Base-by-base conservation (phyloP, 176 grass and related monocot genomes). In the Carex myosuroides region DNA sequence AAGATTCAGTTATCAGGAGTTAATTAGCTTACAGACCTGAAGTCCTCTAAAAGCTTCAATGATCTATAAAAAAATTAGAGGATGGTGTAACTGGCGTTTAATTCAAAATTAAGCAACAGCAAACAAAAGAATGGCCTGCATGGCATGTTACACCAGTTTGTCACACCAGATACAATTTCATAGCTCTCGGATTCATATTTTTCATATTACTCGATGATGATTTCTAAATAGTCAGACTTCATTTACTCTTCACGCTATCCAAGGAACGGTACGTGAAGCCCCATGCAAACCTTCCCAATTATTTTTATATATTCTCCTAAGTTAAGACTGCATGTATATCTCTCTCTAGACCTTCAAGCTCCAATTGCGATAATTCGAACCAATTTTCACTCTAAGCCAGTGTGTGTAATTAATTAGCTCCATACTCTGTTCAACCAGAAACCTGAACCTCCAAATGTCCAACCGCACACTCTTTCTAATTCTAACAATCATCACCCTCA, bases 291-390 rank as follows among this genome's bases (percentile, higher is more conserved):
- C 59, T 61, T n/a, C 52, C 55, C 10, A 12, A 8, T 30, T 29
- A 39, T 62, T 63, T 55, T 32, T 29, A 53, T 22, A 10, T 60
- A 44, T 81, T 48, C 35, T 62, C 33, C n/a, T 24, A 26, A 64
- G 53, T 75, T 75, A 66, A 64, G 21, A 66, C 32, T 66, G 61
- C 20, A 66, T 66, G 61, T 37, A 66, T 66, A 48, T 81, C 56
- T 63, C n/a, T 66, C 20, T 53, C 18, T 35, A 67, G 35, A 54
- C 10, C 21, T 75, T 54, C 71, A 70, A 2, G 3, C 13, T 58
- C 12, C 57, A 82, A 82, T 30, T 22, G 33, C 79, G 66, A 82
- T 82, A 82, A 66, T 66, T 66, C 8, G 14, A 66, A 24, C 60
- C 60, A 44, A 29, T 29, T 64, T 56, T 82, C 42, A 65, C 5